phyloP scores from a whole-genome alignment of 257 asterid species.

The Nicotiana benthamiana region DNA sequence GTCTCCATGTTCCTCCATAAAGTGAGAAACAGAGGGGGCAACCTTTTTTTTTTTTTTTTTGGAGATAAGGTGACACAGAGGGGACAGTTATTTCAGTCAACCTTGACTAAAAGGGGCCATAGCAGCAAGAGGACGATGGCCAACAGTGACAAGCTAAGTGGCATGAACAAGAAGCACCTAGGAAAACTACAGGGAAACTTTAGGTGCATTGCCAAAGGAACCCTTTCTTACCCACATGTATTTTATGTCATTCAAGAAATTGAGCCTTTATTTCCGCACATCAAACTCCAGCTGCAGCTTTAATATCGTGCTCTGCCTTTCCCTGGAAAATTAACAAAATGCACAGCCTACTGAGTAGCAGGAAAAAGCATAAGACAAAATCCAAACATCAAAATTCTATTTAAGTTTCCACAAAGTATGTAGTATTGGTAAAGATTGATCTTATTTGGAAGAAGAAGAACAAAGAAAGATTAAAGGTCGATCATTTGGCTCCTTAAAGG shows the following conservation, averaged over 20 bases:
- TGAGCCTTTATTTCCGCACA: constrained; percentile 2
- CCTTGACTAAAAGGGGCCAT: not conserved
- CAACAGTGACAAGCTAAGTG: not conserved
- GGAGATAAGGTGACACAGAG: not conserved
- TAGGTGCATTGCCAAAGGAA: not conserved
- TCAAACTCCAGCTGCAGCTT: constrained; percentile 60
- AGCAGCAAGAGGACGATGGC: not conserved
- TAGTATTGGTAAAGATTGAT: not conserved
- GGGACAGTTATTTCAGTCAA: not conserved
- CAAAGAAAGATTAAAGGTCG: not conserved
- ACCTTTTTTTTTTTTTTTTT: too few species aligned
- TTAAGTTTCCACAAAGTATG: not conserved
- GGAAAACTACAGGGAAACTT: not conserved
- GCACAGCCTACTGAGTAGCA: not conserved
- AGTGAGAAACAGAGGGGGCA: not conserved
- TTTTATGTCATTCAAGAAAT: not conserved
- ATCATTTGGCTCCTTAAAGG: not conserved
- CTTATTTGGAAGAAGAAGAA: not conserved
- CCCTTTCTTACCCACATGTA: constrained; percentile 17
- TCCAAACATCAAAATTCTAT: not conserved
- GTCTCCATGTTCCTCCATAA: not conserved
- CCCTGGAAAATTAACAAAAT: constrained; percentile 26
- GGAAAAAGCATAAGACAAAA: not conserved
- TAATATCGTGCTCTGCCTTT: constrained; percentile 39
- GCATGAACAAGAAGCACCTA: not conserved